Conservation (phyloP, 2,329 filamentous ascomycete species). For the Scytalidium sp. region DNA sequence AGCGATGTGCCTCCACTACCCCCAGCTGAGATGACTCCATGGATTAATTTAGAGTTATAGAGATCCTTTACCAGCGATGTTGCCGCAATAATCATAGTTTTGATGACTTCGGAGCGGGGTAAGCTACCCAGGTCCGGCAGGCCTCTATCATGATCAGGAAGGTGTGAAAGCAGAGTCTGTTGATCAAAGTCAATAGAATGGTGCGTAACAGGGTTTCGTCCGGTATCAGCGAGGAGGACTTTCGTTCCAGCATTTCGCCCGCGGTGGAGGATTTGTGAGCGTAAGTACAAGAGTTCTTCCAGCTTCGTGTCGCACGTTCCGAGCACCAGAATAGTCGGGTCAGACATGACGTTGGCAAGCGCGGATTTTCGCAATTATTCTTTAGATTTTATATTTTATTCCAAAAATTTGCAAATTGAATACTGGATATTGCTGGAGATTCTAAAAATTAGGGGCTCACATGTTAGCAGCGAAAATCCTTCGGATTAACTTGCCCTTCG, state of each 20-base stretch:
- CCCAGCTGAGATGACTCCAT: slow-evolving; percentile 57
- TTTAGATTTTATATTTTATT: not conserved
- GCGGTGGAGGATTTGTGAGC: slow-evolving; percentile 36
- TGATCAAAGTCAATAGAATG: slow-evolving; percentile 46
- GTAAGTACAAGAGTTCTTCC: slow-evolving; percentile 52
- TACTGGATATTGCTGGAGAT: too few species aligned
- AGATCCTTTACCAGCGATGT: slow-evolving; percentile 39
- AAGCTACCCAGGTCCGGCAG: slow-evolving; percentile 34
- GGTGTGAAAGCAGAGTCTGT: slow-evolving; percentile 35
- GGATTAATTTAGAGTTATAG: slow-evolving; percentile 35
- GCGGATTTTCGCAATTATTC: not conserved
- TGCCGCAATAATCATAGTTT: slow-evolving; percentile 49
- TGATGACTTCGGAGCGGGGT: slow-evolving; percentile 53
- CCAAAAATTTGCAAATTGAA: too few species aligned
- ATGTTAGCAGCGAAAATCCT: too few species aligned
- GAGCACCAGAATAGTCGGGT: slow-evolving; percentile 46
- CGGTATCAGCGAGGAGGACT: slow-evolving; percentile 54
- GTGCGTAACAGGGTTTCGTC: slow-evolving; percentile 40
- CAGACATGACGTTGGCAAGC: slow-evolving; percentile 21
- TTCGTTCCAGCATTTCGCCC: slow-evolving; percentile 16
- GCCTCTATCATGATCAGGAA: slow-evolving; percentile 19
- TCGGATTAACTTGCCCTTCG: too few species aligned
- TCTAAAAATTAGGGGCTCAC: too few species aligned
- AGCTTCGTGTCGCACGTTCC: slow-evolving; percentile 66
- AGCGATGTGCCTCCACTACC: slow-evolving; percentile 63